Conservation (phyloP, 805 yeast species). For the Wickerhamiella sorbophila region DNA sequence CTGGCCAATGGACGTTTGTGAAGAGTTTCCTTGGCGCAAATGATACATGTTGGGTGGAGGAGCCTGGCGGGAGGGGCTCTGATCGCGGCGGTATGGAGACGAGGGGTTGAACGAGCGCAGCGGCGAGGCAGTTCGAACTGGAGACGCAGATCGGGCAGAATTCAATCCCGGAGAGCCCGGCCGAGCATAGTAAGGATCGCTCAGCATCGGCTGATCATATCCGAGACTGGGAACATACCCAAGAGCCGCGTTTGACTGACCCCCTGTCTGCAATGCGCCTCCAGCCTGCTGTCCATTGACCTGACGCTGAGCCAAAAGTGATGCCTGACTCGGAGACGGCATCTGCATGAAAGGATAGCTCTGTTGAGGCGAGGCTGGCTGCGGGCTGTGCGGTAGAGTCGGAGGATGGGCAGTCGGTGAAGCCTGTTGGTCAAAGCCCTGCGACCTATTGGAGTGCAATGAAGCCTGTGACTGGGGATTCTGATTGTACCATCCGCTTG, state of each 20-base stretch:
- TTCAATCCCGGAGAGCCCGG: not conserved
- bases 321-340: slow-evolving; percentile 3
- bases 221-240: not conserved
- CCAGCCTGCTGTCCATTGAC: not conserved
- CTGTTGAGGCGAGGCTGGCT: not conserved
- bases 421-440: not conserved
- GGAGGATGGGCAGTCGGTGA: slow-evolving; percentile 1
- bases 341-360: not conserved
- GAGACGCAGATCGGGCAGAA: slow-evolving; percentile 1
- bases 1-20: not conserved
- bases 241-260: not conserved
- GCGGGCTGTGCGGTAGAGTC: not conserved
- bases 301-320: slow-evolving; percentile 1
- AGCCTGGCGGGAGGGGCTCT: not conserved
- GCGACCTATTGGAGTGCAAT: not conserved
- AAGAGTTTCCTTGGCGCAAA: not conserved
- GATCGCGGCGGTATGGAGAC: slow-evolving; percentile 2
- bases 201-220: slow-evolving; percentile 1
- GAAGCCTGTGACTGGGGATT: not conserved
- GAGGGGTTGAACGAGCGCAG: not conserved
- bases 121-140: not conserved
- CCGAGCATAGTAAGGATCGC: slow-evolving; percentile 3
- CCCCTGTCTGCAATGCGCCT: not conserved
- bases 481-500: not conserved
- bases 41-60: not conserved